Conservation (phyloP, 768 basidiomycete species). For the Termitomyces sp. region DNA sequence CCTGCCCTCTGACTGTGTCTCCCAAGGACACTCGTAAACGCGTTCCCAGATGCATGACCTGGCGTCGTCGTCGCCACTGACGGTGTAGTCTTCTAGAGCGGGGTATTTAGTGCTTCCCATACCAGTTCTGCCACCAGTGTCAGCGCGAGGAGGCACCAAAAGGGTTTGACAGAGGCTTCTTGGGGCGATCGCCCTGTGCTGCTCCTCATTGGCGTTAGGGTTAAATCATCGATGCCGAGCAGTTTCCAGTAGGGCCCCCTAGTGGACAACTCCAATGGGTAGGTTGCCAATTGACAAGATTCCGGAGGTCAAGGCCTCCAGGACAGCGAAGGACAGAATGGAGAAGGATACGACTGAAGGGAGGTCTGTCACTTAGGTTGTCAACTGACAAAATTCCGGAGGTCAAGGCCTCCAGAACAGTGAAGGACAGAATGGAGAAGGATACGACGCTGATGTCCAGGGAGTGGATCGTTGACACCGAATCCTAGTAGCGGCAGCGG, state of each 20-base stretch:
- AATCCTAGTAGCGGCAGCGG: slow-evolving; percentile 16
- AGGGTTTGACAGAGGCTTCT: slow-evolving; percentile 10
- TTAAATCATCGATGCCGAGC: too few relatives aligned
- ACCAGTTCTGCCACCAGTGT: slow-evolving; percentile 17
- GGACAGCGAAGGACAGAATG: background rate
- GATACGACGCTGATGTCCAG: background rate
- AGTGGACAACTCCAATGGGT: too few relatives aligned
- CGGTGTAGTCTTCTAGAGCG: slow-evolving; percentile 74
- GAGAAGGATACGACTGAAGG: background rate
- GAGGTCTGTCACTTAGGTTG: slow-evolving; percentile 22
- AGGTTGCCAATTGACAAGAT: slow-evolving; percentile 29
- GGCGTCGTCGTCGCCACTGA: slow-evolving; percentile 83
- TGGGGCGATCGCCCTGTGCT: slow-evolving; percentile 89
- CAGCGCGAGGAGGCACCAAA: slow-evolving; percentile 23
- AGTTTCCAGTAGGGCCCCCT: too few relatives aligned
- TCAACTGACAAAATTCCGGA: slow-evolving; percentile 27
- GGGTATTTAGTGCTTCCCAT: slow-evolving; percentile 79
- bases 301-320: slow-evolving; percentile 8
- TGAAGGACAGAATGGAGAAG: background rate
- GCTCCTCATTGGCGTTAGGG: slow-evolving; percentile 80
- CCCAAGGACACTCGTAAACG: slow-evolving; percentile 58
- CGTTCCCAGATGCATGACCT: slow-evolving; percentile 75
- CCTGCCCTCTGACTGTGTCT: background rate
- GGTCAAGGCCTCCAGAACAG: background rate
- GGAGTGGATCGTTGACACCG: slow-evolving; percentile 12